Conservation (phyloP, 805 yeast species). For the Candida manassasensis region DNA sequence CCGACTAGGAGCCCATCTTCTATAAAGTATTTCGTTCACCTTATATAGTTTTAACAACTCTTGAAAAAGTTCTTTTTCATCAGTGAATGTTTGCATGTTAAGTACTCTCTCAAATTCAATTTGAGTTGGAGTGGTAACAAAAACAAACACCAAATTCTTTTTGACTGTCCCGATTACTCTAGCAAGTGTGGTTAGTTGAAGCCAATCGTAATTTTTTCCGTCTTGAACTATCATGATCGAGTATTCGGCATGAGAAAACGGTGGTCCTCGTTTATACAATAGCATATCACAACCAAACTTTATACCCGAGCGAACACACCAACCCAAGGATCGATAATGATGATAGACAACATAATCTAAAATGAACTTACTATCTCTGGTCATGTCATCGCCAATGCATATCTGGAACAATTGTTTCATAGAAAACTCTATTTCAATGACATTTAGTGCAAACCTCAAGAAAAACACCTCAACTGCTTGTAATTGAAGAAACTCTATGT, state of each 20-base stretch:
- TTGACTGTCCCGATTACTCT: conserved; percentile 86
- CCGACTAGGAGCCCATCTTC: conserved; percentile 82
- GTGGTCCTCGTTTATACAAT: conserved; percentile 88
- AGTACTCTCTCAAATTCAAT: conserved; percentile 21
- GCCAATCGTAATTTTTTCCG: conserved; percentile 48
- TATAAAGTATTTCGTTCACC: conserved; percentile 63
- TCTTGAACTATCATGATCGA: conserved; percentile 48
- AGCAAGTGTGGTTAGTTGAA: conserved; percentile 52
- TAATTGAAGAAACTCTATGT: conserved; percentile 56
- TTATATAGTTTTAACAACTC: conserved; percentile 40
- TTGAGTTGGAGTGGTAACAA: conserved; percentile 53
- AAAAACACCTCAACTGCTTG: conserved; percentile 76
- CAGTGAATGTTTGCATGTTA: conserved; percentile 13
- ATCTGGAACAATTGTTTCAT: conserved; percentile 20
- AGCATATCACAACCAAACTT: conserved; percentile 88
- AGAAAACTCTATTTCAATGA: conserved; percentile 30
- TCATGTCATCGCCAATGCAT: conserved; percentile 14
- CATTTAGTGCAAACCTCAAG: conserved; percentile 53
- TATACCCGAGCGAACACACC: conserved; percentile 91
- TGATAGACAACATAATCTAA: conserved; percentile 71
- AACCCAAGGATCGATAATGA: conserved; percentile 81
- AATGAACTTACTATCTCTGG: conserved; percentile 37
- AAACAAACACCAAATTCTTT: conserved; percentile 67
- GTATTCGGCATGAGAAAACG: conserved; percentile 90
- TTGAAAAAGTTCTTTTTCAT: conserved; percentile 14